Evolutionary conservation across 164 flowering plant genomes (phyloP).

Genomic region (Nymphaea thermarum): DNA sequence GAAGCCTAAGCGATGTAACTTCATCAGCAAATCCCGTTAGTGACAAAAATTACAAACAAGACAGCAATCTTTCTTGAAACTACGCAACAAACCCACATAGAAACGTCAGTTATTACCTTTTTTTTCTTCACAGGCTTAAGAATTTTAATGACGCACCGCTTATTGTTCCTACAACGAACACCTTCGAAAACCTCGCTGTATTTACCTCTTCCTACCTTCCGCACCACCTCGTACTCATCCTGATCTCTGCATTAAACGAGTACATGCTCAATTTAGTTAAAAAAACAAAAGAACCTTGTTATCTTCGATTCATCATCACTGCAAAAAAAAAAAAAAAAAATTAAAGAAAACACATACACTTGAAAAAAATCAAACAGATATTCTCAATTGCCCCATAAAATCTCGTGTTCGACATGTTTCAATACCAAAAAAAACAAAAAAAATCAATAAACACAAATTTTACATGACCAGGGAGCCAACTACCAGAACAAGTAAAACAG

Average conservation of each 20-base stretch:
- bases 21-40: too few relatives aligned
- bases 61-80: too few relatives aligned
- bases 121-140: constrained; percentile 98
- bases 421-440: too few relatives aligned
- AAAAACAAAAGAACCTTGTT: constrained; percentile 1
- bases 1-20: too few relatives aligned
- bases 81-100: too few relatives aligned
- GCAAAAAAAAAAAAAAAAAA: not conserved
- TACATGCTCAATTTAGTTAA: not conserved
- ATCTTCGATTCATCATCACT: too few relatives aligned
- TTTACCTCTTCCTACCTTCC: constrained; percentile 95
- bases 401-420: not conserved
- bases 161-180: constrained; percentile 55
- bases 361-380: not conserved
- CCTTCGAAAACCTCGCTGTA: constrained; percentile 98
- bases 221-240: constrained; percentile 92
- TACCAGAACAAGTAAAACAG: too few relatives aligned
- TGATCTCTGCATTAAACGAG: constrained; percentile 48
- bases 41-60: too few relatives aligned
- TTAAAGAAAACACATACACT: not conserved
- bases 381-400: not conserved
- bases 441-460: too few relatives aligned
- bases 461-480: too few relatives aligned
- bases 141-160: constrained; percentile 83
- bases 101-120: constrained; percentile 32